Evolutionary conservation across 23 red algal genomes (phyloP).

Genomic region (Gracilaria gracilis): DNA sequence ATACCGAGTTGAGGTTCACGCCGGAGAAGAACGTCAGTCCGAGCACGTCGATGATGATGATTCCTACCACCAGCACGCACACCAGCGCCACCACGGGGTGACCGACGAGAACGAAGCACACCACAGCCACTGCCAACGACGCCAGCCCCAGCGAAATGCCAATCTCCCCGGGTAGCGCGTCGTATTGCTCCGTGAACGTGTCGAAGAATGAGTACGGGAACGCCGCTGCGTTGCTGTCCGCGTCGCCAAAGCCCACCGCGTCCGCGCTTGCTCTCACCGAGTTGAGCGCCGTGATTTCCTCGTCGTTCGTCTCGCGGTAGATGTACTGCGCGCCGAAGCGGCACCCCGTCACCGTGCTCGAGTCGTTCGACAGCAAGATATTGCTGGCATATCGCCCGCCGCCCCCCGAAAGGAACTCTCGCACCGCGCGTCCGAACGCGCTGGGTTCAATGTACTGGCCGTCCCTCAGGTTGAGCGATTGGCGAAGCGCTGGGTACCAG

Average conservation of each 20-base stretch:
- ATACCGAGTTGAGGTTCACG: slow-evolving; percentile 71
- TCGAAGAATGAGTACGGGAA: slow-evolving; percentile 79
- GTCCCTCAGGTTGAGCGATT: neutral
- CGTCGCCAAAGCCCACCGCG: slow-evolving; percentile 45
- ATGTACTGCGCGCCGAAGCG: slow-evolving; percentile 60
- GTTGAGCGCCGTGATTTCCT: slow-evolving; percentile 49
- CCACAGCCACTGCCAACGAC: slow-evolving; percentile 63
- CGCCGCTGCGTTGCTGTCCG: slow-evolving; percentile 30
- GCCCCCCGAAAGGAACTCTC: slow-evolving; percentile 1
- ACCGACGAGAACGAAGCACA: slow-evolving; percentile 73
- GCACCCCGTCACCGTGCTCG: slow-evolving; percentile 3
- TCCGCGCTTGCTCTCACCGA: slow-evolving; percentile 49
- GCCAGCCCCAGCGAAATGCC: slow-evolving; percentile 73
- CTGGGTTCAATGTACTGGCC: neutral
- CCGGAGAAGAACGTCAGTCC: slow-evolving; percentile 72
- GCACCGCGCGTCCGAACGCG: neutral
- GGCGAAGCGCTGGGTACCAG: slow-evolving; percentile 47
- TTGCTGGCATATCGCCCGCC: neutral
- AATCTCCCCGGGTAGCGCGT: slow-evolving; percentile 66
- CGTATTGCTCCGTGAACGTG: slow-evolving; percentile 78
- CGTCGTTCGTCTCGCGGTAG: slow-evolving; percentile 53
- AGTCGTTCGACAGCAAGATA: slow-evolving; percentile 24
- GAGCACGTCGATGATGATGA: slow-evolving; percentile 71
- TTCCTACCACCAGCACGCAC: slow-evolving; percentile 66
- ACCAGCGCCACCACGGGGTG: slow-evolving; percentile 68